These are phyloP conservation scores for Cercospora brassicicola DNA, from an alignment of 2,329 filamentous ascomycete genomes.

Conservation along the genomic window DNA sequence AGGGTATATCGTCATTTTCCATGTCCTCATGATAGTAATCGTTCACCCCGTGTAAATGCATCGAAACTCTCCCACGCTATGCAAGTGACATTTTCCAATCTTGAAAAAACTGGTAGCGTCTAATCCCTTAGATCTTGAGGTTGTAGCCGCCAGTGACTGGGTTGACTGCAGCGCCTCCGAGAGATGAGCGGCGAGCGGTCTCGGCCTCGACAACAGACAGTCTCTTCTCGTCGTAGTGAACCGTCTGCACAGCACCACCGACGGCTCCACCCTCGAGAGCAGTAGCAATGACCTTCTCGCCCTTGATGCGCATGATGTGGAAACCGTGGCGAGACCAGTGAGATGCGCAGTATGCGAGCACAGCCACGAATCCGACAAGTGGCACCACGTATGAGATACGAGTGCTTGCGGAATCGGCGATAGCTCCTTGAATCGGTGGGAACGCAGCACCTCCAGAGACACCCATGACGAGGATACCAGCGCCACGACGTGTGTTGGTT, in stretches of 20 bases:
- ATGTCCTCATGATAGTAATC: neutral
- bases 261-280: slow-evolving; percentile 37
- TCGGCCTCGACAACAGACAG: slow-evolving; percentile 33
- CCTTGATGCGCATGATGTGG: slow-evolving; percentile 38
- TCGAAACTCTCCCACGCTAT: slow-evolving; percentile 2
- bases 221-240: slow-evolving; percentile 40
- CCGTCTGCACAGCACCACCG: slow-evolving; percentile 38
- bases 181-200: slow-evolving; percentile 30
- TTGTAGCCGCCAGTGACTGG: slow-evolving; percentile 33
- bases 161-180: slow-evolving; percentile 33
- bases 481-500: slow-evolving; percentile 43
- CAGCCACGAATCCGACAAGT: slow-evolving; percentile 47
- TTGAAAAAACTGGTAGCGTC: neutral
- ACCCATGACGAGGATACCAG: slow-evolving; percentile 46
- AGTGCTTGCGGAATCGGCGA: slow-evolving; percentile 44
- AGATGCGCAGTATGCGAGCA: slow-evolving; percentile 38
- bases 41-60: slow-evolving; percentile 4
- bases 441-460: slow-evolving; percentile 40
- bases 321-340: slow-evolving; percentile 40
- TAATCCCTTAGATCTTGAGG: slow-evolving; percentile 6
- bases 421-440: slow-evolving; percentile 41
- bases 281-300: slow-evolving; percentile 34
- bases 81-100: neutral
- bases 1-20: slow-evolving; percentile 1
- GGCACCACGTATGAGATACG: slow-evolving; percentile 49